These are phyloP conservation scores for Pythium vanterpoolii DNA, from an alignment of 352 stramenopile genomes.

Conservation along the genomic window DNA sequence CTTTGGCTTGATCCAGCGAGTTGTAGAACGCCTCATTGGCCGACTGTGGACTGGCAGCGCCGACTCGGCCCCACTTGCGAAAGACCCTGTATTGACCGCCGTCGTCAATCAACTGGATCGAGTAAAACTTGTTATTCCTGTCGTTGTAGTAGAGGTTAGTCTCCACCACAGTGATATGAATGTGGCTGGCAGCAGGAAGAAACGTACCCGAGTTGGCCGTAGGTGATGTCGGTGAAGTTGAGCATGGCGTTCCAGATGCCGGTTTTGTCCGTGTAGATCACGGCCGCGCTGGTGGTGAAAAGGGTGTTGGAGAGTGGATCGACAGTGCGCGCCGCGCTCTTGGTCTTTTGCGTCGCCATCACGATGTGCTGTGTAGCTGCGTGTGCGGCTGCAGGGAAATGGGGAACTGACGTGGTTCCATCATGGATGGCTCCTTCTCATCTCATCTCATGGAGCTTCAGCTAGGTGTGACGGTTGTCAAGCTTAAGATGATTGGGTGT, in stretches of 20 bases:
- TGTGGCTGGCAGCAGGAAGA: background rate
- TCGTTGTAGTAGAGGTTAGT: conserved; percentile 18
- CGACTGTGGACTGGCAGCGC: conserved; percentile 38
- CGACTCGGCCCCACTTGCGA: conserved; percentile 68
- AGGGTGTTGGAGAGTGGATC: conserved; percentile 13
- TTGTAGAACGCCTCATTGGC: background rate
- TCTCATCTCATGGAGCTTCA: background rate
- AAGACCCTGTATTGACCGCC: conserved; percentile 42
- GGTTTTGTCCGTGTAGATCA: conserved; percentile 29
- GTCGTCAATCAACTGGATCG: conserved; percentile 59
- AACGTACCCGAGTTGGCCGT: conserved; percentile 40
- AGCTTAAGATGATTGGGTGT: conserved; percentile 12
- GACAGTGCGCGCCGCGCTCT: conserved; percentile 18
- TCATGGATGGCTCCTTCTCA: too few species aligned
- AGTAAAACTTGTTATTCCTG: conserved; percentile 82
- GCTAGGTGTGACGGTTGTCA: too few species aligned
- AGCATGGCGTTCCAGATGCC: conserved; percentile 67
- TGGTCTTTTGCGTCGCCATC: conserved; percentile 7
- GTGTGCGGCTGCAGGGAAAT: background rate
- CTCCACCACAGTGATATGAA: background rate
- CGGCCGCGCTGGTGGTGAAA: conserved; percentile 2
- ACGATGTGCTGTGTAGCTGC: background rate
- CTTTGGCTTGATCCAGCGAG: conserved; percentile 46
- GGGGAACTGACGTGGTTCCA: background rate
- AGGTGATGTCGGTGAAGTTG: conserved; percentile 59